Evolutionary conservation across 768 basidiomycete species (phyloP).

Genomic region (Russula brevipes): DNA sequence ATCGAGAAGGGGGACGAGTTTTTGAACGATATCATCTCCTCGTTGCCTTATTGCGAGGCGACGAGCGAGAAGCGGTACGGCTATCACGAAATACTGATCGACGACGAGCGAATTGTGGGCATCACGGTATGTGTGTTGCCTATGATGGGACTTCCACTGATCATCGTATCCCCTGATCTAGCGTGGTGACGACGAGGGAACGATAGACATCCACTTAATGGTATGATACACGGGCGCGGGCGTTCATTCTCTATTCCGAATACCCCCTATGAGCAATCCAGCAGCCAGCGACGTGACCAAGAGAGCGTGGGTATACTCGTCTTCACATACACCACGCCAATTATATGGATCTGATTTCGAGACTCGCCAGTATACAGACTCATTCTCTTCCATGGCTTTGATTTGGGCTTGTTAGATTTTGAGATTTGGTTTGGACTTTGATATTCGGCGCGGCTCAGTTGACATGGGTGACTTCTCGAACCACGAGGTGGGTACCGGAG

Average conservation of each 20-base stretch:
- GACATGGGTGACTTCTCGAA: not conserved
- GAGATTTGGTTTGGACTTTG: slow-evolving; percentile 4
- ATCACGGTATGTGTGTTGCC: slow-evolving; percentile 12
- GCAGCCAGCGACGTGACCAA: not conserved
- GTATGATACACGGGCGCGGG: not conserved
- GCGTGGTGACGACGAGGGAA: slow-evolving; percentile 16
- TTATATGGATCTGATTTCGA: not conserved
- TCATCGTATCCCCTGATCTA: not conserved
- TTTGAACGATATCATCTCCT: slow-evolving; percentile 19
- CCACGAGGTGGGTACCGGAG: not conserved
- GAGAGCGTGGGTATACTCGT: not conserved
- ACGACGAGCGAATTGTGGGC: slow-evolving; percentile 20
- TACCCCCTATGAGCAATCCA: not conserved
- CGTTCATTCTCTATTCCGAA: slow-evolving; percentile 4
- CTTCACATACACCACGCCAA: no score
- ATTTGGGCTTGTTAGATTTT: slow-evolving; percentile 7
- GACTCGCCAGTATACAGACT: not conserved
- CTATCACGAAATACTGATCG: slow-evolving; percentile 18
- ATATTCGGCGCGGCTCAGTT: not conserved
- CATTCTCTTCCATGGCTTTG: not conserved
- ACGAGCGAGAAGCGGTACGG: slow-evolving; percentile 22
- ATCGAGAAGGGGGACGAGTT: slow-evolving; percentile 17
- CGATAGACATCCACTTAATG: slow-evolving; percentile 16
- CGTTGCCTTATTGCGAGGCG: slow-evolving; percentile 19
- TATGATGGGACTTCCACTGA: not conserved